phyloP scores from a whole-genome alignment of 2,329 filamentous ascomycete species.

The Talaromyces sp. region DNA sequence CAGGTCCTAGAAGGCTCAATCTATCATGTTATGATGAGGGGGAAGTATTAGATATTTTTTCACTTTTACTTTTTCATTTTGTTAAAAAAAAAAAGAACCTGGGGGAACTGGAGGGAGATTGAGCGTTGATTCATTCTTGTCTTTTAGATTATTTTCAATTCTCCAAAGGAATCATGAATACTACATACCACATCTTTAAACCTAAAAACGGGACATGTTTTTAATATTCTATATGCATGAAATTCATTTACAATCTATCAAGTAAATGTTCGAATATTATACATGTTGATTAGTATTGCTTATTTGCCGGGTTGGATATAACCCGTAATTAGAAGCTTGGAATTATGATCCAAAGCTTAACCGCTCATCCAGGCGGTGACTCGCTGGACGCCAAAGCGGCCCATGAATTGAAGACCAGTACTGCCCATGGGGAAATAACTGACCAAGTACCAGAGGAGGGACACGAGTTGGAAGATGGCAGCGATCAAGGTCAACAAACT shows the following conservation, averaged over 20 bases:
- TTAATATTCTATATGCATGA: neutral
- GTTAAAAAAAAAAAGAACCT: neutral
- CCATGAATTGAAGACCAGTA: constrained; percentile 77
- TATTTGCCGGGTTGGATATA: neutral
- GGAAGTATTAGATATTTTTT: constrained; percentile 7
- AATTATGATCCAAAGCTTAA: constrained; percentile 31
- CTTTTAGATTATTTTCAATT: neutral
- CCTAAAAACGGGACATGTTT: neutral
- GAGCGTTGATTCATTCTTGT: neutral
- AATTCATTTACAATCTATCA: neutral
- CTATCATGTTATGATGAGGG: constrained; percentile 42
- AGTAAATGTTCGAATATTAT: neutral
- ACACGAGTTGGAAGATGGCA: constrained; percentile 75
- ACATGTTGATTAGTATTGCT: neutral
- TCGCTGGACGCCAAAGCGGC: constrained; percentile 76
- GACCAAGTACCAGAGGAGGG: constrained; percentile 86
- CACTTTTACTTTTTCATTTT: neutral
- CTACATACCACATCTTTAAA: neutral
- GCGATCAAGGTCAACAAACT: constrained; percentile 81
- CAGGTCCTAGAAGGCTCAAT: constrained; percentile 54
- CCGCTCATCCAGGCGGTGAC: constrained; percentile 85
- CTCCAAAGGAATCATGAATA: neutral
- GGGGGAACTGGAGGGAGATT: neutral
- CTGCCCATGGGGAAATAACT: constrained; percentile 98
- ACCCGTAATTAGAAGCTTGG: neutral